phyloP scores from a whole-genome alignment of 2,329 filamentous ascomycete species.

The Stachybotrys echinatus region DNA sequence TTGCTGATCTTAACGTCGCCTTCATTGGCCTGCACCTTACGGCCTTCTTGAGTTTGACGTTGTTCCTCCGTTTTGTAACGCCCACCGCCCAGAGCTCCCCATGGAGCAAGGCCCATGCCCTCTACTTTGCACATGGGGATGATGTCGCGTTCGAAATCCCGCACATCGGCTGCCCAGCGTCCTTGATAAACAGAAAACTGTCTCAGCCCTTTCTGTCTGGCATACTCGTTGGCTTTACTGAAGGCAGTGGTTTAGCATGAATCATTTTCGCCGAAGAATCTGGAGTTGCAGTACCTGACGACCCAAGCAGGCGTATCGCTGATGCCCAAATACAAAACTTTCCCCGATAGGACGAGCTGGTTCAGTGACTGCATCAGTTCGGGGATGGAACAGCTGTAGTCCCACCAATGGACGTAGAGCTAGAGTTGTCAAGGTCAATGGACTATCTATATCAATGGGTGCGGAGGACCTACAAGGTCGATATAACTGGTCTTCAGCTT shows the following conservation, averaged over 20 bases:
- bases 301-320: conserved; percentile 67
- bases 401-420: conserved; percentile 64
- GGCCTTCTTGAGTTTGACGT: conserved; percentile 27
- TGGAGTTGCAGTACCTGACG: conserved; percentile 31
- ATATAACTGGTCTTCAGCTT: conserved; percentile 66
- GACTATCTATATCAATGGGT: not conserved
- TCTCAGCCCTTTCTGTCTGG: conserved; percentile 62
- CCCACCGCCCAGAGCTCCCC: conserved; percentile 50
- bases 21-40: conserved; percentile 35
- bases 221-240: conserved; percentile 62
- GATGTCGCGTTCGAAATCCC: conserved; percentile 37
- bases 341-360: conserved; percentile 51
- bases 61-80: conserved; percentile 36
- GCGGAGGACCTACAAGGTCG: conserved; percentile 44
- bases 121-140: conserved; percentile 37
- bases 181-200: conserved; percentile 55
- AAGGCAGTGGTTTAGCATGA: not conserved
- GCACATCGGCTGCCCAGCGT: conserved; percentile 31
- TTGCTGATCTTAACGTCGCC: conserved; percentile 46
- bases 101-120: conserved; percentile 51
- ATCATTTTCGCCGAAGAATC: not conserved
- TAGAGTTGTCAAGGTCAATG: conserved; percentile 12
- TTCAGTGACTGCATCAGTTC: conserved; percentile 68
- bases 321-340: conserved; percentile 62
- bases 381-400: conserved; percentile 59